Evolutionary conservation across 176 grass and related monocot genomes (phyloP).

Genomic region (Puya raimondii): DNA sequence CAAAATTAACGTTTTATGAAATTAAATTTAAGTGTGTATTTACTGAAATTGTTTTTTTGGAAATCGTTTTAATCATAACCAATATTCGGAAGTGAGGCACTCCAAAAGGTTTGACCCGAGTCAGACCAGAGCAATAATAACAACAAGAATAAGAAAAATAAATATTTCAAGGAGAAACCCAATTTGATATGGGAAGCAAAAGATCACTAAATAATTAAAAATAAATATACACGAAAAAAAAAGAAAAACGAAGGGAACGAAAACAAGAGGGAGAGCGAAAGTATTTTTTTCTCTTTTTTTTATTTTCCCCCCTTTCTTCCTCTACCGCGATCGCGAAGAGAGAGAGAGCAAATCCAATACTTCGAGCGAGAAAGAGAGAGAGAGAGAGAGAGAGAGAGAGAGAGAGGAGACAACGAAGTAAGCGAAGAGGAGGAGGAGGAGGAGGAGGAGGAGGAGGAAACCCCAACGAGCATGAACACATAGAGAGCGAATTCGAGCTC

Average conservation of each 20-base stretch:
- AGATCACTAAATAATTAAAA: background rate
- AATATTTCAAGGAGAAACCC: too few relatives aligned
- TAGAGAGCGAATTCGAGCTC: background rate
- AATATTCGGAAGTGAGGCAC: too few relatives aligned
- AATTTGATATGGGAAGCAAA: too few relatives aligned
- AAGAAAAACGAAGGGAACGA: background rate
- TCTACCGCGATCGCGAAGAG: conserved; percentile 5
- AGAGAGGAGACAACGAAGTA: background rate
- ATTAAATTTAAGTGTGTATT: too few relatives aligned
- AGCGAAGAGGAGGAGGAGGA: background rate
- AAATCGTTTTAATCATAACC: too few relatives aligned
- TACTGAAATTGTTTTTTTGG: too few relatives aligned
- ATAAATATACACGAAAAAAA: background rate
- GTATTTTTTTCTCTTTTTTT: background rate
- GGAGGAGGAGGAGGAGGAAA: background rate
- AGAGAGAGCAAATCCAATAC: conserved; percentile 6
- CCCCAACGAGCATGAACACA: background rate
- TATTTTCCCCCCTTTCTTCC: background rate
- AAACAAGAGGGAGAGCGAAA: background rate
- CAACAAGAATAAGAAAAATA: too few relatives aligned
- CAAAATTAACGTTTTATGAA: too few relatives aligned
- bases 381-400: background rate
- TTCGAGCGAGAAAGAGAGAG: background rate
- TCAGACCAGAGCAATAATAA: too few relatives aligned
- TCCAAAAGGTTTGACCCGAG: too few relatives aligned